Conservation (phyloP, 2,329 filamentous ascomycete species). For the Venturia effusa region DNA sequence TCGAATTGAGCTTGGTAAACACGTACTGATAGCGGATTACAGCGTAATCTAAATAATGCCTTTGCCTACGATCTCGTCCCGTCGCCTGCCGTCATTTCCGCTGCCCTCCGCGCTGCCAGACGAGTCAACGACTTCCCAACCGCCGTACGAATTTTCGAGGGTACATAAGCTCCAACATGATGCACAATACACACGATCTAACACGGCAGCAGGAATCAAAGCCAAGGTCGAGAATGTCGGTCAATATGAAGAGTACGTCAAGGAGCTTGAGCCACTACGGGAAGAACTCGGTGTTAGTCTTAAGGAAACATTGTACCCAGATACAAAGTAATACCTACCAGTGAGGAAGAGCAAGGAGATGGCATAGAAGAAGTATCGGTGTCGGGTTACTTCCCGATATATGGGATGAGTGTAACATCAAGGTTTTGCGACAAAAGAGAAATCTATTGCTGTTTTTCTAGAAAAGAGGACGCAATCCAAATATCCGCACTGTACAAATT, state of each 20-base stretch:
- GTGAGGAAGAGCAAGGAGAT: neutral
- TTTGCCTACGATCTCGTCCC: conserved; percentile 99
- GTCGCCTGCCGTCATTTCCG: conserved; percentile 78
- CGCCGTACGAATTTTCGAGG: conserved; percentile 96
- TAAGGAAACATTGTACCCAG: conserved; percentile 86
- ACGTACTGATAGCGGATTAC: conserved; percentile 13
- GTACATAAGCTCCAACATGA: conserved; percentile 40
- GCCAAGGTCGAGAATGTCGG: conserved; percentile 98
- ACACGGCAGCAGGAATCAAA: conserved; percentile 63
- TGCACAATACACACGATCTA: neutral
- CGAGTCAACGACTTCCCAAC: conserved; percentile 98
- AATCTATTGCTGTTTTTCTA: neutral
- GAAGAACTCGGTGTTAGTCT: conserved; percentile 87
- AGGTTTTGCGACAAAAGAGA: neutral
- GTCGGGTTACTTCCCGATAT: neutral
- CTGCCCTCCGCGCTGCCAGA: conserved; percentile 85
- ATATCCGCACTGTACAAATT: neutral
- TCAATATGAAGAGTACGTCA: conserved; percentile 94
- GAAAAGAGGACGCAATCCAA: conserved; percentile 2
- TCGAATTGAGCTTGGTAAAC: neutral
- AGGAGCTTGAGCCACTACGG: conserved; percentile 82
- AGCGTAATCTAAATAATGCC: conserved; percentile 97
- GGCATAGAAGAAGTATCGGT: neutral
- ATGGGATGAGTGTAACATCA: neutral
- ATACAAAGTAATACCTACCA: conserved; percentile 16